phyloP scores from a whole-genome alignment of 1,139 yeast genomes.

The Yamadazyma triangularis region DNA sequence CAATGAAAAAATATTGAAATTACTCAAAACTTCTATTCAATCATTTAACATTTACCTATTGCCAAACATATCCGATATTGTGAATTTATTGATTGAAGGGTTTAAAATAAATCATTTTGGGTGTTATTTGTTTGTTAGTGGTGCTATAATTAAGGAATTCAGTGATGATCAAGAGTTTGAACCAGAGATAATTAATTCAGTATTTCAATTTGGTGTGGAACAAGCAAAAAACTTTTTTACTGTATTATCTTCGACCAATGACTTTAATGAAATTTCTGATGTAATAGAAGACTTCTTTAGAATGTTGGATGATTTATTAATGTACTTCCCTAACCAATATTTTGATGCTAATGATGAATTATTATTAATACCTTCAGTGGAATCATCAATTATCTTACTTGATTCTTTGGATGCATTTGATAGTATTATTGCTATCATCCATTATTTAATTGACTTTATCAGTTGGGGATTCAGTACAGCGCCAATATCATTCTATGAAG shows the following conservation, averaged over 20 bases:
- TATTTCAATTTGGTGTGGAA: slow-evolving; percentile 44
- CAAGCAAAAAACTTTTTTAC: slow-evolving; percentile 43
- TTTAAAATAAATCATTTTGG: slow-evolving; percentile 70
- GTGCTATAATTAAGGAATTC: slow-evolving; percentile 73
- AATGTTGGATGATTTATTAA: slow-evolving; percentile 73
- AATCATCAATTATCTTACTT: slow-evolving; percentile 56
- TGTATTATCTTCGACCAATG: slow-evolving; percentile 18
- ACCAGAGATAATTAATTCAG: slow-evolving; percentile 31
- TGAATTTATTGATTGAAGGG: slow-evolving; percentile 59
- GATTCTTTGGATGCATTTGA: slow-evolving; percentile 60
- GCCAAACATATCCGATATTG: slow-evolving; percentile 61
- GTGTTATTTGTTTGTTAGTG: slow-evolving; percentile 89
- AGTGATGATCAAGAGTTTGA: slow-evolving; percentile 51
- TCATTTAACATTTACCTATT: slow-evolving; percentile 63
- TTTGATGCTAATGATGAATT: slow-evolving; percentile 39
- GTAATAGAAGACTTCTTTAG: slow-evolving; percentile 85
- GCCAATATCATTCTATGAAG: slow-evolving; percentile 64
- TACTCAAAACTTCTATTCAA: slow-evolving; percentile 62
- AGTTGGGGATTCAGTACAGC: slow-evolving; percentile 83
- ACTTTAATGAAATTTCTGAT: slow-evolving; percentile 54
- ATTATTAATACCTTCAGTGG: slow-evolving; percentile 53
- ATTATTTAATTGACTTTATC: slow-evolving; percentile 71
- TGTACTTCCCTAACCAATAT: slow-evolving; percentile 71
- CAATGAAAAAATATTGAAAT: slow-evolving; percentile 71
- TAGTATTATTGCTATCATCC: slow-evolving; percentile 66